phyloP scores from a whole-genome alignment of 441 rosid species.

The Brassica hybrid region DNA sequence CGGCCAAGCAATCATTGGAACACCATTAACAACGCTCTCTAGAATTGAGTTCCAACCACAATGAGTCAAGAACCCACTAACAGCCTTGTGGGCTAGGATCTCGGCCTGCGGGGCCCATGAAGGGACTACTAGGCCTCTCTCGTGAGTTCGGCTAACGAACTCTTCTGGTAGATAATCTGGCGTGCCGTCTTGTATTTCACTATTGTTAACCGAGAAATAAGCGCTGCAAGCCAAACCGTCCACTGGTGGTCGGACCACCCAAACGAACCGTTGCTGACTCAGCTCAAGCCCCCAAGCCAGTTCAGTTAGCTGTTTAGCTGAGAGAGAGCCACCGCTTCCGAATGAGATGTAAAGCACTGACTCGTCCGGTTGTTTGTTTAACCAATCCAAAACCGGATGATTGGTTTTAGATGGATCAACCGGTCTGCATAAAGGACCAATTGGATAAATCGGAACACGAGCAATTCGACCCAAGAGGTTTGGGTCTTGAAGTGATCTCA shows the following conservation, averaged over 20 bases:
- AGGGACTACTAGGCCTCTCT: slow-evolving; percentile 32
- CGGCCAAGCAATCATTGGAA: slow-evolving; percentile 62
- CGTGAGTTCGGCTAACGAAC: slow-evolving; percentile 34
- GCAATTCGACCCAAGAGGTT: slow-evolving; percentile 35
- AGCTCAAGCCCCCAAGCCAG: slow-evolving; percentile 53
- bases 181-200: slow-evolving; percentile 24
- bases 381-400: slow-evolving; percentile 47
- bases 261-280: slow-evolving; percentile 52
- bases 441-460: slow-evolving; percentile 42
- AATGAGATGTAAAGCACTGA: slow-evolving; percentile 49
- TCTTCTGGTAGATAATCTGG: slow-evolving; percentile 41
- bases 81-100: slow-evolving; percentile 31
- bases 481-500: slow-evolving; percentile 42
- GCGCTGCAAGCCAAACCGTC: slow-evolving; percentile 17
- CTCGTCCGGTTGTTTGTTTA: slow-evolving; percentile 46
- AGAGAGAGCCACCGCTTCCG: slow-evolving; percentile 56
- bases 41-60: slow-evolving; percentile 48
- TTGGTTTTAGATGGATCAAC: slow-evolving; percentile 34
- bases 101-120: slow-evolving; percentile 42
- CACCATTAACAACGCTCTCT: slow-evolving; percentile 47
- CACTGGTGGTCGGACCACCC: slow-evolving; percentile 50
- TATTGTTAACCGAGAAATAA: slow-evolving; percentile 14
- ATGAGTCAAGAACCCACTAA: slow-evolving; percentile 43
- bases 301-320: slow-evolving; percentile 46
- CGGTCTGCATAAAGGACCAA: slow-evolving; percentile 51